A percentile compares a stretch with the other conserved stretches of the same genome.
Conservation (phyloP, 805 yeast genomes). For the Metschnikowia rubicola region DNA sequence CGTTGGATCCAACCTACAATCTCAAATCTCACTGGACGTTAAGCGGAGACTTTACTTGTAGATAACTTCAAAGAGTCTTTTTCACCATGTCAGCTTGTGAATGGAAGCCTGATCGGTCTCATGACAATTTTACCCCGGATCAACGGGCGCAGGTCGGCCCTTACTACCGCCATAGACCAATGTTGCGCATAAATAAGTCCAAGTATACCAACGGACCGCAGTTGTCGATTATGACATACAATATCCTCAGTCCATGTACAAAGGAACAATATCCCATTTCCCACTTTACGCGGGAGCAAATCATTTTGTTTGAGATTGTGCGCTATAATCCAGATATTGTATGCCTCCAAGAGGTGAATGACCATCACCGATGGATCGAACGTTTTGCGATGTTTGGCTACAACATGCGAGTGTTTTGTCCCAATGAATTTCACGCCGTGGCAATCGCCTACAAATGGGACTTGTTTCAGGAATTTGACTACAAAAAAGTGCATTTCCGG, state of each 20-base stretch:
- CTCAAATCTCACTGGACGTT: too few species aligned
- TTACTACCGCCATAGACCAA: conserved; percentile 1
- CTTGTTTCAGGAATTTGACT: background rate
- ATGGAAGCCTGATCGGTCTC: too few species aligned
- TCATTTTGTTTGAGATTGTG: conserved; percentile 1
- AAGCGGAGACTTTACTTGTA: too few species aligned
- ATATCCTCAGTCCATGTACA: background rate
- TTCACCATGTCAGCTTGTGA: too few species aligned
- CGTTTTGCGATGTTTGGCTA: conserved; percentile 2
- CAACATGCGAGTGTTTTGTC: background rate
- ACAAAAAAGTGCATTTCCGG: background rate
- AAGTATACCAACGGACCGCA: conserved; percentile 3
- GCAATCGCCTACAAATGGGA: conserved; percentile 3
- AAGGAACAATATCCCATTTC: background rate
- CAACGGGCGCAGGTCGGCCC: too few species aligned
- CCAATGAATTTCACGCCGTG: conserved; percentile 2
- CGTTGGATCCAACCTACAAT: too few species aligned
- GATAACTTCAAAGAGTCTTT: too few species aligned
- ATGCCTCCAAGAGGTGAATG: conserved; percentile 5
- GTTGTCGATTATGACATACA: conserved; percentile 7
- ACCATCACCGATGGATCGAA: background rate
- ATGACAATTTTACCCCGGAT: too few species aligned
- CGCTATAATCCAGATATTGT: conserved; percentile 9
- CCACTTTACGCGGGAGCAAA: background rate
- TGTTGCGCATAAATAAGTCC: background rate